Percentiles rank a stretch among this genome's conserved stretches.
Conservation (phyloP, 805 yeast genomes). For the Saccharomycopsis vini region DNA sequence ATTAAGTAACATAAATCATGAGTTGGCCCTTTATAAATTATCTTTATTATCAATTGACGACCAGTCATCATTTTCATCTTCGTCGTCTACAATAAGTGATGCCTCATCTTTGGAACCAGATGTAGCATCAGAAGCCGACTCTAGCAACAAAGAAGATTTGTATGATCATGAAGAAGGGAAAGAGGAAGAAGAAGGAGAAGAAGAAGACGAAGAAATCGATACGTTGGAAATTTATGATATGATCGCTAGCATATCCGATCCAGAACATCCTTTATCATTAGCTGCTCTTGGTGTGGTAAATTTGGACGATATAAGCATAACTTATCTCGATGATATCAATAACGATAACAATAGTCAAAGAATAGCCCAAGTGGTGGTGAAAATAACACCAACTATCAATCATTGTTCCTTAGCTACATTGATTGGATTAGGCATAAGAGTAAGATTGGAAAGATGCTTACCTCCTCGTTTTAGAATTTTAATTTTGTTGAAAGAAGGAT, state of each 20-base stretch:
- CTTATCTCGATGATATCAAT: constrained; percentile 22
- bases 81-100: background rate
- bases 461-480: constrained; percentile 78
- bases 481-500: constrained; percentile 77
- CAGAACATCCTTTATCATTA: constrained; percentile 92
- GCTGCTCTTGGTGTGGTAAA: constrained; percentile 94
- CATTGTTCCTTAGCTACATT: constrained; percentile 95
- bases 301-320: constrained; percentile 66
- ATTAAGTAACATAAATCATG: background rate
- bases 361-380: constrained; percentile 68
- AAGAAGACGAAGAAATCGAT: constrained; percentile 48
- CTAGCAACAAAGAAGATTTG: background rate
- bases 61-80: background rate
- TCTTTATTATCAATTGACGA: constrained; percentile 17
- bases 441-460: constrained; percentile 78
- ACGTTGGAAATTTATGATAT: constrained; percentile 85
- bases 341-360: constrained; percentile 31
- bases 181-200: constrained; percentile 20
- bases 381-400: constrained; percentile 94
- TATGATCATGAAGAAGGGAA: background rate
- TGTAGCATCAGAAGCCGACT: too few species aligned
- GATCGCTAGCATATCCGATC: constrained; percentile 83
- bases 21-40: constrained; percentile 2
- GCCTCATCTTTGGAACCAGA: background rate
- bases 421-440: constrained; percentile 91